These are phyloP conservation scores for Syzygium syzygioides DNA, from an alignment of 441 rosid genomes.

Conservation along the genomic window DNA sequence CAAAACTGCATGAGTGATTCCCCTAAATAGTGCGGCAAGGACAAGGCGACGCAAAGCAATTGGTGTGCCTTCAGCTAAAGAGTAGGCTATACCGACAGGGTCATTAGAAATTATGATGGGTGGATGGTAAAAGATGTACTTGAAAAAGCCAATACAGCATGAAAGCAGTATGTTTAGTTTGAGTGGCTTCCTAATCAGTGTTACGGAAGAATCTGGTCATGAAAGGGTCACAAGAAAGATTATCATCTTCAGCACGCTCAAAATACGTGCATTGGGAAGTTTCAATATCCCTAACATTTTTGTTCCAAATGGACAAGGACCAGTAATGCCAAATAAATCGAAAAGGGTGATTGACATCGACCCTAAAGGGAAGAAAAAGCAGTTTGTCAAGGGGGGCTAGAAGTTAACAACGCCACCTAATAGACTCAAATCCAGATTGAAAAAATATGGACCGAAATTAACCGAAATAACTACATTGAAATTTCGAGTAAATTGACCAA, in stretches of 20 bases:
- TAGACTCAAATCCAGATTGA: not conserved
- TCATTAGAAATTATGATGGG: not conserved
- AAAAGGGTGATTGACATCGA: not conserved
- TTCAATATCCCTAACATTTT: not conserved
- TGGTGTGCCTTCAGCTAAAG: not conserved
- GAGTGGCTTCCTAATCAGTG: not conserved
- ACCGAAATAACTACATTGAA: fast-evolving
- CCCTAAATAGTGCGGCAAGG: not conserved
- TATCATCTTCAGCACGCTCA: too few species aligned
- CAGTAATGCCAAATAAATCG: not conserved
- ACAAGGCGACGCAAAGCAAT: not conserved
- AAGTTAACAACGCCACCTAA: not conserved
- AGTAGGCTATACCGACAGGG: not conserved
- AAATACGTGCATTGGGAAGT: not conserved
- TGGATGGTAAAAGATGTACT: not conserved
- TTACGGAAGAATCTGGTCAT: too few species aligned
- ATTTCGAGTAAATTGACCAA: fast-evolving
- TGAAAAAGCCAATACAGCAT: not conserved
- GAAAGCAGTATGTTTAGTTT: not conserved
- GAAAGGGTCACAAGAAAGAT: too few species aligned
- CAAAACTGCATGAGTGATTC: not conserved
- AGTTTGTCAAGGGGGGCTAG: not conserved
- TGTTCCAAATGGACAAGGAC: not conserved
- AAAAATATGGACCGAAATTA: not conserved
- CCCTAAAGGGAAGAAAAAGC: not conserved